phyloP scores from a whole-genome alignment of 768 basidiomycete genomes.

The Serendipita sp. region DNA sequence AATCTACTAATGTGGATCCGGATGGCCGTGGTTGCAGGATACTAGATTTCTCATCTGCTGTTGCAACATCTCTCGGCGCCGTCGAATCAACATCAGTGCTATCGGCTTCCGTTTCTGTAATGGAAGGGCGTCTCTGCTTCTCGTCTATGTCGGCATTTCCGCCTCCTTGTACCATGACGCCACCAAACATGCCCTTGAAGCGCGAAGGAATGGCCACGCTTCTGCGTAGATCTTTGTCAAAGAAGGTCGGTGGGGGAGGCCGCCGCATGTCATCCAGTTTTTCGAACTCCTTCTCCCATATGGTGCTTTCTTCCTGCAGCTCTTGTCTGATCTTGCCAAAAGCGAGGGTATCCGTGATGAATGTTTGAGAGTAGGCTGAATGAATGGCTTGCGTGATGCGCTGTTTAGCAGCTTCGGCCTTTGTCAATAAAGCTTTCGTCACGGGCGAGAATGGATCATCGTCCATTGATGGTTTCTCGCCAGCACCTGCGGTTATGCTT shows the following conservation, averaged over 20 bases:
- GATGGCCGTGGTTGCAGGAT: background rate
- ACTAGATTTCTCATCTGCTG: background rate
- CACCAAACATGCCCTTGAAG: conserved; percentile 12
- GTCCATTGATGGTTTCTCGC: conserved; percentile 31
- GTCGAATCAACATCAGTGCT: background rate
- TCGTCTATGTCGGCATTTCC: conserved; percentile 29
- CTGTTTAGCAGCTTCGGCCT: conserved; percentile 56
- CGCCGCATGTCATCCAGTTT: conserved; percentile 32
- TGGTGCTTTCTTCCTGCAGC: conserved; percentile 84
- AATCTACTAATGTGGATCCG: background rate
- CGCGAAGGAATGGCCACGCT: conserved; percentile 11
- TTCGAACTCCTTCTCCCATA: conserved; percentile 92
- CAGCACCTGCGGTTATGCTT: conserved; percentile 8
- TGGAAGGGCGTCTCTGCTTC: conserved; percentile 14
- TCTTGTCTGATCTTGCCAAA: conserved; percentile 73
- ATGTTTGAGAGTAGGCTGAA: conserved; percentile 60
- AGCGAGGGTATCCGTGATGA: conserved; percentile 70
- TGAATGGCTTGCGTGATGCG: conserved; percentile 56
- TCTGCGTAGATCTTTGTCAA: conserved; percentile 30
- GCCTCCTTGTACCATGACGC: conserved; percentile 7
- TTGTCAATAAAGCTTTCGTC: conserved; percentile 46
- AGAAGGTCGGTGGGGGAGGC: conserved; percentile 13
- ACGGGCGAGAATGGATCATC: conserved; percentile 46
- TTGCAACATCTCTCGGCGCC: background rate
- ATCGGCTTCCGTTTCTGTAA: background rate